These are phyloP conservation scores for Candida argentea DNA, from an alignment of 805 yeast species.

Conservation along the genomic window DNA sequence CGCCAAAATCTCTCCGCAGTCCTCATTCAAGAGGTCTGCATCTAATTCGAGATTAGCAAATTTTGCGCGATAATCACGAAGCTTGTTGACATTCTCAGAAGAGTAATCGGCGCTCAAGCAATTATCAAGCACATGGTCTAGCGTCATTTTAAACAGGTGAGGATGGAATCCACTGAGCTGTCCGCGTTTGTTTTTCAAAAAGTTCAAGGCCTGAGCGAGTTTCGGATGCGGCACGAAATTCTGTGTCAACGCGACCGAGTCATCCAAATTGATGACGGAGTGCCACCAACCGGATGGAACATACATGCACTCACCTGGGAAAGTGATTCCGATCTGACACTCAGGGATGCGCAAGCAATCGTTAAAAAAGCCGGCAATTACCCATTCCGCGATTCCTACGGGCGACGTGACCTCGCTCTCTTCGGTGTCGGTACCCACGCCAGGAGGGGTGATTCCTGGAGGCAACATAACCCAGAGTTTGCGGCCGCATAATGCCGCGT, in stretches of 20 bases:
- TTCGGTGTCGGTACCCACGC: constrained; percentile 63
- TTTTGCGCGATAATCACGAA: constrained; percentile 17
- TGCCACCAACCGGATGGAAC: constrained; percentile 99
- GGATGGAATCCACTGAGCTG: constrained; percentile 79
- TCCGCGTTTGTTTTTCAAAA: constrained; percentile 52
- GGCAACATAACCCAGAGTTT: constrained; percentile 89
- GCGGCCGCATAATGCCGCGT: constrained; percentile 60
- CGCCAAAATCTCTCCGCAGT: constrained; percentile 46
- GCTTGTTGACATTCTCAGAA: constrained; percentile 8
- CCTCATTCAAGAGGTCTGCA: constrained; percentile 36
- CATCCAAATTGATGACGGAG: constrained; percentile 75
- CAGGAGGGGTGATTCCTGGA: constrained; percentile 70
- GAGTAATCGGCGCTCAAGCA: constrained; percentile 4
- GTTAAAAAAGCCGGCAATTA: constrained; percentile 67
- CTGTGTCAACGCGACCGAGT: constrained; percentile 79
- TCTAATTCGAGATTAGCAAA: constrained; percentile 14
- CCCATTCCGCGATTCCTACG: constrained; percentile 90
- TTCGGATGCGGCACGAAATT: constrained; percentile 71
- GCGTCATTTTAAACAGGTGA: constrained; percentile 31
- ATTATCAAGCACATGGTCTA: constrained; percentile 14
- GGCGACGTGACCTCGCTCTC: constrained; percentile 90
- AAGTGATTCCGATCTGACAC: constrained; percentile 62
- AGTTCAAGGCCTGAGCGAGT: constrained; percentile 51
- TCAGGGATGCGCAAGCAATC: constrained; percentile 49
- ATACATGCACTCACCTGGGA: constrained; percentile 74